These are phyloP conservation scores for Rhodomyrtus psidioides DNA, from an alignment of 441 rosid genomes.

Conservation along the genomic window DNA sequence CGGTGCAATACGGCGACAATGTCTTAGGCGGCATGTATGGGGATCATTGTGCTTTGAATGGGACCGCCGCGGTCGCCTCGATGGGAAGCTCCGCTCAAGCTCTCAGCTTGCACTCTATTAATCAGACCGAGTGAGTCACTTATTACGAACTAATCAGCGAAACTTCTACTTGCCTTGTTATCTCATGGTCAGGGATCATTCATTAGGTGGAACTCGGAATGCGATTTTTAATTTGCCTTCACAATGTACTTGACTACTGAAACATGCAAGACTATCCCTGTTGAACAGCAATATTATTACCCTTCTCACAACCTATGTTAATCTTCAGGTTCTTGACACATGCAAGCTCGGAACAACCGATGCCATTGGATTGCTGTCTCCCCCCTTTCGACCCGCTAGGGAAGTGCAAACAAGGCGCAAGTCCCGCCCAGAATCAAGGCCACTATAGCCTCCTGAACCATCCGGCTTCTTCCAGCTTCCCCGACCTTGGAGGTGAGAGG, in stretches of 20 bases:
- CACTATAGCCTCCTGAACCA: background rate
- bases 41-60: background rate
- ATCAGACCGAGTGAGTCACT: background rate
- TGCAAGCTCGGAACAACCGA: background rate
- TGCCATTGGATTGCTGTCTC: background rate
- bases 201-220: background rate
- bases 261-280: background rate
- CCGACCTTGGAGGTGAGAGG: background rate
- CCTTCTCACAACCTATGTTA: background rate
- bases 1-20: background rate
- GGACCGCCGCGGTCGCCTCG: rapidly evolving
- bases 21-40: background rate
- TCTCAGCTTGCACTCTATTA: background rate
- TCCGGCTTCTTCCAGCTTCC: background rate
- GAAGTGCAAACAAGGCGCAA: background rate
- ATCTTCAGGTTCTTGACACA: background rate
- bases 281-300: background rate
- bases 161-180: background rate
- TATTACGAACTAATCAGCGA: background rate
- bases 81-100: background rate
- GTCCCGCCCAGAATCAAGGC: background rate
- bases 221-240: background rate
- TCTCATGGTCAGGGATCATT: background rate
- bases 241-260: background rate
- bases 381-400: background rate